Conservation (phyloP, 148 eudicot genomes). For the Nyssa sinensis region DNA sequence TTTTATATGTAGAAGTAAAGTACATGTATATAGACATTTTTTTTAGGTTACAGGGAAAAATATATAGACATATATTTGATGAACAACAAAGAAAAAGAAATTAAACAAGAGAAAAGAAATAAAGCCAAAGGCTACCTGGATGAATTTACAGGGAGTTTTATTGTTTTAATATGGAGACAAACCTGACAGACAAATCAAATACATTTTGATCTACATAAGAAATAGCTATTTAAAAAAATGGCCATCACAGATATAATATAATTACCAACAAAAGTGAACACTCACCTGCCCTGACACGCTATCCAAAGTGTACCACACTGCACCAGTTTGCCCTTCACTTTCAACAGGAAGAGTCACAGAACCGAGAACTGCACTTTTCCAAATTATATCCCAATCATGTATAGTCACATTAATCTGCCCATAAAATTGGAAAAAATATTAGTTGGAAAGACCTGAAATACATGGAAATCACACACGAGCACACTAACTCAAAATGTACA, state of each 20-base stretch:
- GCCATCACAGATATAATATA: not conserved
- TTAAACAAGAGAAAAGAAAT: not conserved
- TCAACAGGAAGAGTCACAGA: slow-evolving; percentile 66
- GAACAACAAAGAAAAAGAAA: slow-evolving; percentile 6
- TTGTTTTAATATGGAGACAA: slow-evolving; percentile 67
- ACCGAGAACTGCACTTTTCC: slow-evolving; percentile 95
- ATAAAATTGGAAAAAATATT: slow-evolving; percentile 13
- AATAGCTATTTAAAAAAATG: too few relatives aligned
- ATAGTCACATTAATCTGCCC: slow-evolving; percentile 82
- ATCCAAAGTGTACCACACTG: slow-evolving; percentile 74
- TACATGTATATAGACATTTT: too few relatives aligned
- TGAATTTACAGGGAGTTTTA: slow-evolving; percentile 45
- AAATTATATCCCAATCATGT: slow-evolving; percentile 93
- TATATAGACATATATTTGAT: too few relatives aligned
- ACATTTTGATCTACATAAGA: not conserved
- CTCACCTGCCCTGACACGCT: slow-evolving; percentile 85
- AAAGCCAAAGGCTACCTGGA: slow-evolving; percentile 52
- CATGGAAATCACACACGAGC: not conserved
- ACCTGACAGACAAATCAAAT: slow-evolving; percentile 53
- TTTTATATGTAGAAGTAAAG: not conserved
- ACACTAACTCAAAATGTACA: not conserved
- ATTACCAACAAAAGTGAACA: not conserved
- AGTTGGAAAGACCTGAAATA: not conserved
- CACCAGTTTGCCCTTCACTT: slow-evolving; percentile 76
- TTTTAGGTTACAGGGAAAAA: too few relatives aligned